Percentiles rank a stretch among this genome's conserved stretches.
phyloP scores from a whole-genome alignment of 148 eudicot genomes.

The Agrostemma githago region DNA sequence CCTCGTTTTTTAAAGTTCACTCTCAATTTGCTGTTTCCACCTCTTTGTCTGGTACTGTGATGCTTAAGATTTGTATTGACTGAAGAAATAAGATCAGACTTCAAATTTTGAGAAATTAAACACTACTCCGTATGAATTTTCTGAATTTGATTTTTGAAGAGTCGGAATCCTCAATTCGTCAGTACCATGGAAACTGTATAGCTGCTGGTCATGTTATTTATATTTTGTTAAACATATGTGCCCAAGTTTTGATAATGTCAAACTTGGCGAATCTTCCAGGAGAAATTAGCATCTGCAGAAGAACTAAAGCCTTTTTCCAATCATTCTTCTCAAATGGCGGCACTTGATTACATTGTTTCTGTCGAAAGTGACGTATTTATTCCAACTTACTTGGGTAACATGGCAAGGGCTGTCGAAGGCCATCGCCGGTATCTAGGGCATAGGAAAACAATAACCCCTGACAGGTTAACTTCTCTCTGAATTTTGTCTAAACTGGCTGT shows the following conservation, averaged over 20 bases:
- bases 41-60: not conserved
- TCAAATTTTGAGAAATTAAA: not conserved
- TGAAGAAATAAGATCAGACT: not conserved
- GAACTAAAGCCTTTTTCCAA: constrained; percentile 75
- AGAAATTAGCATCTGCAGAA: constrained; percentile 66
- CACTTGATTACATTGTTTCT: constrained; percentile 91
- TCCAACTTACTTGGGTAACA: constrained; percentile 89
- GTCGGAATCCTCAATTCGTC: not conserved
- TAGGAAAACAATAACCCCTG: constrained; percentile 89
- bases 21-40: not conserved
- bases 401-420: constrained; percentile 99
- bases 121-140: not conserved
- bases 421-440: constrained; percentile 93
- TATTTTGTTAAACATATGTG: not conserved
- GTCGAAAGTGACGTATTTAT: constrained; percentile 92
- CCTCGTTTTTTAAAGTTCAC: not conserved
- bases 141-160: not conserved
- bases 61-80: not conserved
- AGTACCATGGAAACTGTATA: too few species aligned
- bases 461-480: constrained; percentile 46
- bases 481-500: not conserved
- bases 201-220: not conserved
- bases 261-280: constrained; percentile 41
- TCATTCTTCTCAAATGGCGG: constrained; percentile 96
- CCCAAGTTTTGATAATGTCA: not conserved